A percentile compares a stretch with the other conserved stretches of the same genome.
Conservation (phyloP, 2,329 filamentous ascomycete species). For the Gyromitra esculenta region DNA sequence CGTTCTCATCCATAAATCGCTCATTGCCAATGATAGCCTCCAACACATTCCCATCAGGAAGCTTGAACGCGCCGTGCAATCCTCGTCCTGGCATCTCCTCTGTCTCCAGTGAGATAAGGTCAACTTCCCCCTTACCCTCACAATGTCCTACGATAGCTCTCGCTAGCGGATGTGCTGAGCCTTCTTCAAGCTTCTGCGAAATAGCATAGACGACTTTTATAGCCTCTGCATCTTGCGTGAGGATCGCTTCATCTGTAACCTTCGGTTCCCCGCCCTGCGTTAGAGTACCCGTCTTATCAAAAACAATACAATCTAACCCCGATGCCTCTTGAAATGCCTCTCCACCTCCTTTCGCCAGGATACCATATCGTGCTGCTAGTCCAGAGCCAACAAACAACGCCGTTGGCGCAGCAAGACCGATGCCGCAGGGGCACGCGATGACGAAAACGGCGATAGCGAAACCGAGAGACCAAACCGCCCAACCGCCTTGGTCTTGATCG, state of each 20-base stretch:
- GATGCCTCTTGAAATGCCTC: conserved; percentile 70
- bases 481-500: conserved; percentile 68
- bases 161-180: conserved; percentile 78
- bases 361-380: conserved; percentile 68
- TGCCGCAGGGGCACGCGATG: conserved; percentile 70
- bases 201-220: conserved; percentile 44
- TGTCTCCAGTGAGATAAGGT: conserved; percentile 60
- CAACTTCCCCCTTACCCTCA: conserved; percentile 59
- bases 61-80: conserved; percentile 68
- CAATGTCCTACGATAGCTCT: conserved; percentile 75
- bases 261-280: conserved; percentile 73
- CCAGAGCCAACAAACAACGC: conserved; percentile 70
- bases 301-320: conserved; percentile 67
- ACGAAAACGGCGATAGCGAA: conserved; percentile 75
- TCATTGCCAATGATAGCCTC: conserved; percentile 78
- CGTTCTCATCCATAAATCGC: conserved; percentile 67
- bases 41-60: conserved; percentile 59
- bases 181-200: conserved; percentile 69
- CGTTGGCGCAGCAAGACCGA: conserved; percentile 69
- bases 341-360: conserved; percentile 69
- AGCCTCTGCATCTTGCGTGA: conserved; percentile 41
- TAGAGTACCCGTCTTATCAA: conserved; percentile 71
- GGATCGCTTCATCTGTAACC: conserved; percentile 67
- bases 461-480: conserved; percentile 77
- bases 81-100: conserved; percentile 78